Conservation (phyloP, 345 rosid genomes). For the Sisymbrium altissimum region DNA sequence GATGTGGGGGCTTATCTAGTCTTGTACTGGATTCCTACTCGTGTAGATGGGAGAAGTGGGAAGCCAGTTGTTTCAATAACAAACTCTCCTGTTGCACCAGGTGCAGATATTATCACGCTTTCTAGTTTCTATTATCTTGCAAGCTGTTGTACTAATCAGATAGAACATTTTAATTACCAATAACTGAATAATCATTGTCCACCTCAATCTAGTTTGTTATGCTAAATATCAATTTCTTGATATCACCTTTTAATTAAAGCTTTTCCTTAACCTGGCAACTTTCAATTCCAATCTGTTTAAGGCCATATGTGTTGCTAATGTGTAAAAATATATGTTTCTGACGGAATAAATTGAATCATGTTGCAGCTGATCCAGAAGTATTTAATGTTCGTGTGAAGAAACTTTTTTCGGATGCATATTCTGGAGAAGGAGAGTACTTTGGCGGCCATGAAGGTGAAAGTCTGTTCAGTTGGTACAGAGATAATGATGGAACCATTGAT, state of each 20-base stretch:
- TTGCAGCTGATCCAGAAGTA: conserved; percentile 77
- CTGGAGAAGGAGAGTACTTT: conserved; percentile 91
- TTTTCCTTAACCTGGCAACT: conserved; percentile 1
- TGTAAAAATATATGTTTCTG: conserved; percentile 8
- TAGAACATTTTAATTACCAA: not conserved
- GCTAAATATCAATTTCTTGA: conserved; percentile 4
- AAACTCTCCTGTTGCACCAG: conserved; percentile 73
- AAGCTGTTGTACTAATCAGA: not conserved
- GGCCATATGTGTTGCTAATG: conserved; percentile 1
- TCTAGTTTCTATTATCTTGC: not conserved
- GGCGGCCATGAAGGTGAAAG: conserved; percentile 92
- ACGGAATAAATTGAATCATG: conserved; percentile 25
- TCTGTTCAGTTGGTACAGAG: conserved; percentile 94
- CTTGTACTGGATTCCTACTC: conserved; percentile 78
- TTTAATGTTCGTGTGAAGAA: conserved; percentile 63
- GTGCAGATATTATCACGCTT: conserved; percentile 32
- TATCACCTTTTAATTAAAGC: conserved; percentile 8
- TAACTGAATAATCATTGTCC: not conserved
- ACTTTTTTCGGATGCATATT: conserved; percentile 55
- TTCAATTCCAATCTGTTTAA: not conserved
- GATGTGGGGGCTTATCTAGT: conserved; percentile 84
- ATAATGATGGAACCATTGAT: conserved; percentile 61
- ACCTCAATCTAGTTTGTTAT: conserved; percentile 5
- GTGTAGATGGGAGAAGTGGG: conserved; percentile 83
- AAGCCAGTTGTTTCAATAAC: conserved; percentile 72